These are phyloP conservation scores for Kalaharituber pfeilii DNA, from an alignment of 2,329 filamentous ascomycete genomes.

Conservation along the genomic window DNA sequence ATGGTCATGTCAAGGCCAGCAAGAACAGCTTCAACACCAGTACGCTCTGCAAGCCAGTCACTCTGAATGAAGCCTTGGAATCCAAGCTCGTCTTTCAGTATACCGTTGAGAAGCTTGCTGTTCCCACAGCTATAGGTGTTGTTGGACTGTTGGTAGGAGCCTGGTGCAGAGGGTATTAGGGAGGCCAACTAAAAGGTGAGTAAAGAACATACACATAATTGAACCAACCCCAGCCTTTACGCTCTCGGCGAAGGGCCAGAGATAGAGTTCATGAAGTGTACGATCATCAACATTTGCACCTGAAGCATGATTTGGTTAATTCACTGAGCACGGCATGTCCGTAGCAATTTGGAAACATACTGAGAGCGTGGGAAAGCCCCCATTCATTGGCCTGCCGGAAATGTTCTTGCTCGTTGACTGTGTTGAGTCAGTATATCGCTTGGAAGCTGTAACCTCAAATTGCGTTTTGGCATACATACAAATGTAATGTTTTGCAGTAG, in stretches of 20 bases:
- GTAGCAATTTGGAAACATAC: constrained; percentile 23
- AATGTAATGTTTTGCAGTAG: constrained; percentile 42
- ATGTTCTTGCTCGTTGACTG: constrained; percentile 54
- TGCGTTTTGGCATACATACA: too few species aligned
- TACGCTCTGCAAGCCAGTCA: constrained; percentile 18
- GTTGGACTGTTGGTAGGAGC: constrained; percentile 33
- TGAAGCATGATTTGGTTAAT: constrained; percentile 31
- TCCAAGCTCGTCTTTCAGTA: constrained; percentile 39
- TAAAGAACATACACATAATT: constrained; percentile 36
- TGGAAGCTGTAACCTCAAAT: constrained; percentile 2
- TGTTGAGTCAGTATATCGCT: constrained; percentile 26
- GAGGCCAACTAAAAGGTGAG: constrained; percentile 7
- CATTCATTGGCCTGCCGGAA: constrained; percentile 36
- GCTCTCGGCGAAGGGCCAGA: constrained; percentile 63
- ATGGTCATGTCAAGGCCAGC: constrained; percentile 28
- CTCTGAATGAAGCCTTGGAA: constrained; percentile 30
- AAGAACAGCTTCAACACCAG: constrained; percentile 14
- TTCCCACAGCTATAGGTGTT: constrained; percentile 36
- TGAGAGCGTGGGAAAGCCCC: constrained; percentile 30
- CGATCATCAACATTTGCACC: constrained; percentile 51
- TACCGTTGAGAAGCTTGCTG: constrained; percentile 32
- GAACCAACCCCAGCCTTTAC: constrained; percentile 48
- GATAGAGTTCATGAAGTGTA: constrained; percentile 57
- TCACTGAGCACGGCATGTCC: constrained; percentile 23
- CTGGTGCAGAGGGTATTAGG: constrained; percentile 24